Base-by-base conservation (phyloP, 768 basidiomycete species). In the Xerocomellus dryophilus region DNA sequence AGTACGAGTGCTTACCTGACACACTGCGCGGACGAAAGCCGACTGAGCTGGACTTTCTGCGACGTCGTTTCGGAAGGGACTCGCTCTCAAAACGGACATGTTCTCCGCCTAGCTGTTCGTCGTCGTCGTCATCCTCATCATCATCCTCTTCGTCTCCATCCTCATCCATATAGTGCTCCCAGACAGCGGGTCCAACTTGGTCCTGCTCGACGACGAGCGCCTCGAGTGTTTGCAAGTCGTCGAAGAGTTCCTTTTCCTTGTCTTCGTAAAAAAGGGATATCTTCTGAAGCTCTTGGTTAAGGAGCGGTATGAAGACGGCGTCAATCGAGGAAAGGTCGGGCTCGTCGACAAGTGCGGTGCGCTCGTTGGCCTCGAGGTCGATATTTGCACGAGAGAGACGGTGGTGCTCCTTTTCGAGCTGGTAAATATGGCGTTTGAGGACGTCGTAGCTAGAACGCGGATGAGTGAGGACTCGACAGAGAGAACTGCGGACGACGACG, bases 211-310 rank as follows among this genome's bases (percentile, higher is more conserved):
- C 62, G 3, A 89, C 76, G 27, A 82, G 76, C 20, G 75, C 76
- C 61, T 87, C 83, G 51, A 91, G 66, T 21, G 80, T 78, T 0
- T 71, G 69, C 5, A 88, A 70, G 31, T 88, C 86, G 1, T 79
- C 78, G 5, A 80, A 61, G 2, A 97, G 72, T 45, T 94, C 89
- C 42, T 76, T 79, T 64, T 90, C 86, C 70, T 95, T 91, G 2
- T 70, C 63, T 43, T 80, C 78, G 69, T 98, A 98, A 69, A 98
- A 98, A 0, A 73, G 49, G 20, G 75, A 72, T 17, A 98, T 85
- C 78, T 94, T 97, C 64, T 77, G 76, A 29, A 95, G 76, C 64
- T 99, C 94, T 56, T 80, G 76, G 68, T 97, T 88, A 29, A 97
- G 78, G 1, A 93, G 76, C 0, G 87, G 83, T 9, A 78, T 68